phyloP scores from a whole-genome alignment of 1,139 yeast species.

The Blastobotrys proliferans region DNA sequence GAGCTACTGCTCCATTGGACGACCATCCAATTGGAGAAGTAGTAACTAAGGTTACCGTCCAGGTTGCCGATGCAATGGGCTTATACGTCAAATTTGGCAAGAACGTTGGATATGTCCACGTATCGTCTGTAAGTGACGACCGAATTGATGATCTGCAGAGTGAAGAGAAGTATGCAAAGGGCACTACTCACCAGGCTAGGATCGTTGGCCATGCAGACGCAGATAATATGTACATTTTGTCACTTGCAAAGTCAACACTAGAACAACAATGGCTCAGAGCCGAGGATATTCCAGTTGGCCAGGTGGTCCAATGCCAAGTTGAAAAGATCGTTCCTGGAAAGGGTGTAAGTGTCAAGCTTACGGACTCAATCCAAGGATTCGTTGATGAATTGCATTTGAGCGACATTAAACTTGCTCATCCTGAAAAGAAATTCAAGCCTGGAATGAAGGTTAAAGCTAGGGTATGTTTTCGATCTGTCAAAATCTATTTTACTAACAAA shows the following conservation, averaged over 20 bases:
- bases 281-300: constrained; percentile 75
- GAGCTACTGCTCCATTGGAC: constrained; percentile 44
- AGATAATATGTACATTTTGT: constrained; percentile 64
- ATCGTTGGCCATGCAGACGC: constrained; percentile 63
- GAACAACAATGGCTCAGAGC: constrained; percentile 61
- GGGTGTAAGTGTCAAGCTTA: constrained; percentile 67
- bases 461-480: no score
- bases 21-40: constrained; percentile 77
- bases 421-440: constrained; percentile 84
- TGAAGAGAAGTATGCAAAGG: constrained; percentile 45
- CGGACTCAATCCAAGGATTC: constrained; percentile 64
- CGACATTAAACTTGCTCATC: constrained; percentile 78
- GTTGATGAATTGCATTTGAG: constrained; percentile 78
- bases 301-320: constrained; percentile 53
- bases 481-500: constrained; percentile 8
- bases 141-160: constrained; percentile 40
- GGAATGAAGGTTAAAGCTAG: constrained; percentile 80
- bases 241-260: constrained; percentile 63
- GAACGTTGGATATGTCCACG: constrained; percentile 39
- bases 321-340: constrained; percentile 59
- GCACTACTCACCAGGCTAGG: constrained; percentile 71
- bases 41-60: constrained; percentile 52
- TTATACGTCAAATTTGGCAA: constrained; percentile 37
- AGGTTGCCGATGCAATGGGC: constrained; percentile 46
- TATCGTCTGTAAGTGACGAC: constrained; percentile 61